These are phyloP conservation scores for Tirmania nivea DNA, from an alignment of 495 filamentous ascomycete genomes.

Conservation along the genomic window DNA sequence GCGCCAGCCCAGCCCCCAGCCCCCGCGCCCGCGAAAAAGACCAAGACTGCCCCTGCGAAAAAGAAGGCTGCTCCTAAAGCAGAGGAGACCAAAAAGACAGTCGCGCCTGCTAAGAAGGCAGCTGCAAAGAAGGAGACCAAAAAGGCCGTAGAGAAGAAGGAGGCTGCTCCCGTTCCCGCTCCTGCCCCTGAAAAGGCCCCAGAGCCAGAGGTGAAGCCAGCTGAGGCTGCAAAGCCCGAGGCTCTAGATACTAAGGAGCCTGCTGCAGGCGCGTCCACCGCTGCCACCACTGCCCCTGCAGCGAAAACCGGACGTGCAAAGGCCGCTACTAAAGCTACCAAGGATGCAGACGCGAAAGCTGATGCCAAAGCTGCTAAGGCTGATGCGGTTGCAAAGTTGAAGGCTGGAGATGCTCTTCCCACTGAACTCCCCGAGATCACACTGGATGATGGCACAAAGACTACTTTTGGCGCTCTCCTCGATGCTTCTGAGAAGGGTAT, in stretches of 20 bases:
- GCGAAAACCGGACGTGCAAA: constrained; percentile 1
- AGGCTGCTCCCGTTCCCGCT: constrained; percentile 2
- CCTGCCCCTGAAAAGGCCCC: neutral
- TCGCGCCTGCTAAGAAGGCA: constrained; percentile 1
- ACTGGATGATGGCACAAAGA: constrained; percentile 60
- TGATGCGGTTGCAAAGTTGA: constrained; percentile 22
- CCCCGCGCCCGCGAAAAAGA: constrained; percentile 3
- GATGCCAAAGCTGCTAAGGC: constrained; percentile 1
- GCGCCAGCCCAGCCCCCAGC: constrained; percentile 9
- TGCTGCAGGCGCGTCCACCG: constrained; percentile 3
- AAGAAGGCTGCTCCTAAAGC: constrained; percentile 3
- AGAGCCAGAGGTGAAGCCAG: neutral
- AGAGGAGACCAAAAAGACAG: neutral
- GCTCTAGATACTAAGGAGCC: constrained; percentile 14
- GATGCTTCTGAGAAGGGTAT: constrained; percentile 67
- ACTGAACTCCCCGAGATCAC: constrained; percentile 35
- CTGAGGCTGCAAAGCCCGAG: constrained; percentile 13
- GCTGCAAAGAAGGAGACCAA: constrained; percentile 9
- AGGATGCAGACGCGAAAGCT: constrained; percentile 1
- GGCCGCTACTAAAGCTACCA: neutral
- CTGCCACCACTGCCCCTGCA: neutral
- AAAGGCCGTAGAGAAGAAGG: constrained; percentile 22
- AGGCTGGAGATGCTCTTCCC: constrained; percentile 25
- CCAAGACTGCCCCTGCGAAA: constrained; percentile 13
- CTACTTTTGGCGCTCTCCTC: constrained; percentile 53